A percentile compares a stretch with the other conserved stretches of the same genome.
phyloP scores from a whole-genome alignment of 768 basidiomycete species.

The Termitomyces sp. region DNA sequence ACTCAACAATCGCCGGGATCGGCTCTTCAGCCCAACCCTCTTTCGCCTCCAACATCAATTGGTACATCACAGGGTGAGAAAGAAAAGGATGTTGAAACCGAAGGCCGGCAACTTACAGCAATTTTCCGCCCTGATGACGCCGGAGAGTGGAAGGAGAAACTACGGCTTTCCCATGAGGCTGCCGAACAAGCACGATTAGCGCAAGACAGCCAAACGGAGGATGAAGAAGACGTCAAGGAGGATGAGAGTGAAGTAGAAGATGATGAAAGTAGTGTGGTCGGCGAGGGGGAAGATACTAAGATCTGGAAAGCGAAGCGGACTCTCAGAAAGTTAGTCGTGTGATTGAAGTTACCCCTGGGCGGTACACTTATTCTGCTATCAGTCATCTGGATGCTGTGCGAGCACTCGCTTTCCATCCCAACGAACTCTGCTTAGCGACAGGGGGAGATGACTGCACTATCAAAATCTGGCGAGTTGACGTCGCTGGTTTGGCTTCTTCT shows the following conservation, averaged over 20 bases:
- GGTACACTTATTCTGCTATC: conserved; percentile 16
- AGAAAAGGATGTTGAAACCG: conserved; percentile 45
- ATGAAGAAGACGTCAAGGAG: conserved; percentile 26
- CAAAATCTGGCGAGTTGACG: conserved; percentile 93
- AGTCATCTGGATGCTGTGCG: conserved; percentile 95
- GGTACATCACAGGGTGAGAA: conserved; percentile 29
- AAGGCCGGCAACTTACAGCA: conserved; percentile 61
- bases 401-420: conserved; percentile 86
- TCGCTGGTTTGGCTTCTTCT: conserved; percentile 67
- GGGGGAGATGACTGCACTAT: conserved; percentile 95
- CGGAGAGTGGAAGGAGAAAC: conserved; percentile 82
- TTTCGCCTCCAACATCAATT: conserved; percentile 27
- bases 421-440: conserved; percentile 81
- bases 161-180: conserved; percentile 63
- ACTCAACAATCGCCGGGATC: conserved; percentile 24
- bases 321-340: conserved; percentile 74
- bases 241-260: conserved; percentile 71
- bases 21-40: conserved; percentile 28
- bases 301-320: conserved; percentile 86
- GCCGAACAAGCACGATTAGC: conserved; percentile 47
- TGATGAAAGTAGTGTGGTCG: conserved; percentile 62
- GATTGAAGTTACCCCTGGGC: conserved; percentile 12
- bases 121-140: conserved; percentile 88
- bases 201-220: conserved; percentile 28
- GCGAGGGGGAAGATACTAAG: conserved; percentile 67